These are phyloP conservation scores for Rhinocladiella mackenziei DNA, from an alignment of 2,329 filamentous ascomycete species.

Conservation along the genomic window DNA sequence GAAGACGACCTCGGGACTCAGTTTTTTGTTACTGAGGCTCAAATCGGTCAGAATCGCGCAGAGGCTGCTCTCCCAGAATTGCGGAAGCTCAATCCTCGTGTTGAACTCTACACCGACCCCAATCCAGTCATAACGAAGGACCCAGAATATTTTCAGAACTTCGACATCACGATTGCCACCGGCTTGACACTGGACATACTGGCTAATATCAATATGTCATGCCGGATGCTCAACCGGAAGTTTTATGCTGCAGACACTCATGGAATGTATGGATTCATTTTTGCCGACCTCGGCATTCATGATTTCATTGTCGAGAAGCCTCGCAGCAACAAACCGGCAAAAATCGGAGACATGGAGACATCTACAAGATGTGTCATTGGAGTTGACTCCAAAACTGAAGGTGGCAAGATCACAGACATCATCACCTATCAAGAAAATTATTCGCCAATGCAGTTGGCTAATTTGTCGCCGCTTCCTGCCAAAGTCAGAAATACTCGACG, in stretches of 20 bases:
- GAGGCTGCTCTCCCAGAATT: conserved; percentile 73
- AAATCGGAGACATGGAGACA: conserved; percentile 59
- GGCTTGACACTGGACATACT: conserved; percentile 74
- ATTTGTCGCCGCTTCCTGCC: conserved; percentile 69
- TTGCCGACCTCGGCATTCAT: conserved; percentile 86
- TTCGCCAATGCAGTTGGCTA: conserved; percentile 80
- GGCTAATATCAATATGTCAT: conserved; percentile 77
- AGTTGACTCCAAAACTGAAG: conserved; percentile 64
- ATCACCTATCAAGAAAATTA: conserved; percentile 91
- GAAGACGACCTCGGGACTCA: conserved; percentile 77
- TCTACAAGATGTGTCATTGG: conserved; percentile 71
- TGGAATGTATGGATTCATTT: conserved; percentile 91
- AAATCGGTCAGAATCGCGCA: conserved; percentile 78
- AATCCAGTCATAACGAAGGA: conserved; percentile 64
- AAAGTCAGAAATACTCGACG: conserved; percentile 66
- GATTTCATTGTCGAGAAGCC: conserved; percentile 85
- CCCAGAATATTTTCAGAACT: conserved; percentile 70
- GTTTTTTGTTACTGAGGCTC: conserved; percentile 72
- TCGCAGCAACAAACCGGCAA: conserved; percentile 67
- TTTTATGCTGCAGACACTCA: conserved; percentile 88
- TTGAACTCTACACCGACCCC: conserved; percentile 68
- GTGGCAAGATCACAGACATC: conserved; percentile 70
- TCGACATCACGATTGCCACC: conserved; percentile 84
- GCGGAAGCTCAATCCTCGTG: conserved; percentile 83
- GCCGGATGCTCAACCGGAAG: conserved; percentile 69